A percentile compares a stretch with the other conserved stretches of the same genome.
phyloP scores from a whole-genome alignment of 1,284 basidiomycete species.

The Fomitopsis schrenkii region DNA sequence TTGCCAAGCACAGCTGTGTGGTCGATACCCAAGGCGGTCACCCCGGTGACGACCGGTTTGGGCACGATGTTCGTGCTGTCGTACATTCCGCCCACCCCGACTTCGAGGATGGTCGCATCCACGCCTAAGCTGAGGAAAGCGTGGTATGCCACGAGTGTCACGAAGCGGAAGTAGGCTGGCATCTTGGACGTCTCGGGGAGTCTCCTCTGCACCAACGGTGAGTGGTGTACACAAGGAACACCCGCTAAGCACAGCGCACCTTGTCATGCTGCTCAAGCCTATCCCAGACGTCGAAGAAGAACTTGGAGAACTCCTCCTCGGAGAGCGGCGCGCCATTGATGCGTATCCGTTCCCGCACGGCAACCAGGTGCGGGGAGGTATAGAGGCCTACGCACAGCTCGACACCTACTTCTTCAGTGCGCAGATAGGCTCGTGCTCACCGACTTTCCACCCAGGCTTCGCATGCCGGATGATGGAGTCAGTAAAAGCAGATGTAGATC shows the following conservation, averaged over 20 bases:
- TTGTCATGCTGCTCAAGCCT: slow-evolving; percentile 65
- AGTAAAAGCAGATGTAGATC: slow-evolving; percentile 92
- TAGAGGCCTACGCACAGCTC: slow-evolving; percentile 67
- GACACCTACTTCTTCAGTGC: not conserved
- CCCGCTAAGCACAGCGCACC: slow-evolving; percentile 32
- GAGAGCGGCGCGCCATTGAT: slow-evolving; percentile 89
- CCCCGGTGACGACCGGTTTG: slow-evolving; percentile 83
- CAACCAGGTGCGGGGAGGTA: slow-evolving; percentile 95
- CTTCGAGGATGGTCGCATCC: slow-evolving; percentile 92
- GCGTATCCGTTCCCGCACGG: slow-evolving; percentile 93
- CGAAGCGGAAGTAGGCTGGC: slow-evolving; percentile 93
- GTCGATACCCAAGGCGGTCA: slow-evolving; percentile 91
- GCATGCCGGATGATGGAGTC: slow-evolving; percentile 69
- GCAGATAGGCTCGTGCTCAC: slow-evolving; percentile 31
- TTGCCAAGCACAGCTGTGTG: slow-evolving; percentile 91
- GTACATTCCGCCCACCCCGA: slow-evolving; percentile 92
- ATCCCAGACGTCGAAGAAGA: slow-evolving; percentile 98
- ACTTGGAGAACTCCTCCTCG: slow-evolving; percentile 85
- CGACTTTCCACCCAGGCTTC: slow-evolving; percentile 68
- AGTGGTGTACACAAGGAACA: not conserved
- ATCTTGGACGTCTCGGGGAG: slow-evolving; percentile 60
- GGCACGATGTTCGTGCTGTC: slow-evolving; percentile 98
- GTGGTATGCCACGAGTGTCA: slow-evolving; percentile 93
- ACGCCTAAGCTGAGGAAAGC: slow-evolving; percentile 70
- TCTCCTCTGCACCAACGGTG: slow-evolving; percentile 38